Percentiles rank a stretch among this genome's conserved stretches.
Evolutionary conservation across 2,329 filamentous ascomycete genomes (phyloP).

Genomic region (Shiraia bambusicola): DNA sequence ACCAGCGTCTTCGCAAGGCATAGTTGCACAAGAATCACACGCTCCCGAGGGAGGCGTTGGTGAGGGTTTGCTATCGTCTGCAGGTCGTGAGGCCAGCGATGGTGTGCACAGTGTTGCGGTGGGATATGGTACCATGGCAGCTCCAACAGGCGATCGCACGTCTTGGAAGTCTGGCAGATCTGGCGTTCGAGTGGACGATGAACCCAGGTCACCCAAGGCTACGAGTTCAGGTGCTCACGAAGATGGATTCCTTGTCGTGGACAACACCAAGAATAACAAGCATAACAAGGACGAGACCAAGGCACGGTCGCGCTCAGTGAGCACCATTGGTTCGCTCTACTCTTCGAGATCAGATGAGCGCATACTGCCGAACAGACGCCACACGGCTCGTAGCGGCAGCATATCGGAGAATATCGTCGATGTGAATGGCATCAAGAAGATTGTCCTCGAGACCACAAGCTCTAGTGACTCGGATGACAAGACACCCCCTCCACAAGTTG

Average conservation of each 20-base stretch:
- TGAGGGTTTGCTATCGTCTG: constrained; percentile 55
- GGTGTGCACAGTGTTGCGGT: constrained; percentile 61
- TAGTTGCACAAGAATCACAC: constrained; percentile 26
- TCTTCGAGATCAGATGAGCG: constrained; percentile 26
- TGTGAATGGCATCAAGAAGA: constrained; percentile 71
- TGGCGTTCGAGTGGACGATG: constrained; percentile 18
- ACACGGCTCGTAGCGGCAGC: constrained; percentile 68
- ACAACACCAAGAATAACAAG: constrained; percentile 11
- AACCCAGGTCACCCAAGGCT: constrained; percentile 29
- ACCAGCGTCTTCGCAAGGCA: constrained; percentile 20
- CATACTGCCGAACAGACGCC: constrained; percentile 40
- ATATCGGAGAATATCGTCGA: constrained; percentile 80
- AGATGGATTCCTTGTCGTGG: constrained; percentile 19
- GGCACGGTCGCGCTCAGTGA: constrained; percentile 26
- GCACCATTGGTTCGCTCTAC: constrained; percentile 38
- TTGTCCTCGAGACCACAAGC: constrained; percentile 70
- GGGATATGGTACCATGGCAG: constrained; percentile 48
- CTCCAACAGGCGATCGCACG: constrained; percentile 26
- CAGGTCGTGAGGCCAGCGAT: constrained; percentile 62
- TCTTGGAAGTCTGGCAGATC: constrained; percentile 31
- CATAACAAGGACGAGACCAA: constrained; percentile 6
- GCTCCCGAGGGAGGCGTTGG: constrained; percentile 56
- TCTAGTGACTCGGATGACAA: constrained; percentile 49
- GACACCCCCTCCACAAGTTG: constrained; percentile 15
- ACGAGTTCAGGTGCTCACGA: constrained; percentile 1